Evolutionary conservation across 805 yeast species (phyloP), one percentile per base, ranked within the genome.

Genomic region (Candida methanosorbosa): DNA sequence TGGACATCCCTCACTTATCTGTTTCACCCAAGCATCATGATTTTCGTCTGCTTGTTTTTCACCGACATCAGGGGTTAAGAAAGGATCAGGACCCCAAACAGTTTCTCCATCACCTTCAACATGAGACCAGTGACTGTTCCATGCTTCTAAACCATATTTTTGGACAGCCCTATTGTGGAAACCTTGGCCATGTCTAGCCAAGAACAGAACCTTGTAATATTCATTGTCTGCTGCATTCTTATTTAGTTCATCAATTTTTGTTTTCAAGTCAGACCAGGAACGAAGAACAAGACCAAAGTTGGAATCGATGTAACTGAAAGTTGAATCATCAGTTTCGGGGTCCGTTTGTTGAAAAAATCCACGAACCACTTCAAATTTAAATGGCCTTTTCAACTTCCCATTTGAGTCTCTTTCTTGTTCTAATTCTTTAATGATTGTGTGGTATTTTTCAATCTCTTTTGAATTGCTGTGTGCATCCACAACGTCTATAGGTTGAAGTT

Each of bases 151-250:
- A 9, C 84, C 84, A 44, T 75, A 76, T 38, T 70, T 64, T 17
- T 56, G 57, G 13, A 76, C 72, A 3, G 72, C 68, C 30, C 63
- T 60, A 44, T 79, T 79, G 42, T 79, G 87, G 48, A 56, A 70
- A 0, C 85, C 86, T 51, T 78, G 82, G 5, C 85, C 86, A 45
- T 79, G 86, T 49, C 86, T 64, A 9, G 80, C 78, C 35, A 72
- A 61, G 32, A 72, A 66, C 4, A 76, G 38, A 31, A 76, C 45
- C 44, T 75, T 76, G 51, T 62, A 73, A 24, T 41, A 38, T 28
- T 58, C 76, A 39, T 68, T 63, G 1, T 43, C 44, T 0, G 43
- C 38, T 15, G 68, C 63, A 5, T 45, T 29, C 2, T 36, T 34
- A 40, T 70, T 71, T 41, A 73, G 51, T 9, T 47, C 38, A 1